Evolutionary conservation across 116 monocot genomes (phyloP).

Genomic region (Cymodocea nodosa): DNA sequence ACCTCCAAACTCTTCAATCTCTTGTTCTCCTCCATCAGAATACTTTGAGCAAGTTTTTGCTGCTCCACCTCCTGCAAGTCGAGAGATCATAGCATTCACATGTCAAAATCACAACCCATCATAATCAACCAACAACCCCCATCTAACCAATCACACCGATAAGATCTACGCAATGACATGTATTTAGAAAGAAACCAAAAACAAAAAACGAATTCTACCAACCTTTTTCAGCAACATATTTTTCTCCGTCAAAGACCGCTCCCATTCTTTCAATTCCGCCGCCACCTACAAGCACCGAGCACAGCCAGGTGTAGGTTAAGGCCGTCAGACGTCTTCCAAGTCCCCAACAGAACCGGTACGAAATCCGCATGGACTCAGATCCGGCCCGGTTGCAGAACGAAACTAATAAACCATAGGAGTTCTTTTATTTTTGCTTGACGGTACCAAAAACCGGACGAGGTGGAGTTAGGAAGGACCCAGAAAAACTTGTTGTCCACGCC

Average conservation of each 20-base stretch:
- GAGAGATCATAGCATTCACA: background rate
- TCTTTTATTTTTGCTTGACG: too few species aligned
- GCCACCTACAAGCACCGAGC: background rate
- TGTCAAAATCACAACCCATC: background rate
- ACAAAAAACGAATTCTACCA: background rate
- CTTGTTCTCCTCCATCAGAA: slow-evolving; percentile 1
- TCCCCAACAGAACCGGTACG: background rate
- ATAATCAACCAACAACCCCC: background rate
- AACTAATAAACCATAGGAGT: background rate
- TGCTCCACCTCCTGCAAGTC: background rate
- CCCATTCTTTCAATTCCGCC: slow-evolving; percentile 2
- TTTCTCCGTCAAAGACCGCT: slow-evolving; percentile 2
- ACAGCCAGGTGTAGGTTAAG: background rate
- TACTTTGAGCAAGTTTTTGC: background rate
- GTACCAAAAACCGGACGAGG: background rate
- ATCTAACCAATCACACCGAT: background rate
- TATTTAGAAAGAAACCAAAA: background rate
- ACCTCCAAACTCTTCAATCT: slow-evolving; percentile 8
- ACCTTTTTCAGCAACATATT: slow-evolving; percentile 4
- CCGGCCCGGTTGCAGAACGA: background rate
- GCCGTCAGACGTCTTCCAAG: background rate
- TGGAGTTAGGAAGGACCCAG: too few species aligned
- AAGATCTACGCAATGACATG: too few species aligned
- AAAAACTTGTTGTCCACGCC: background rate
- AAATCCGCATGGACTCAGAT: background rate